Percentiles rank a stretch among this genome's conserved stretches.
These are phyloP conservation scores for Metarhizium anisopliae DNA, from an alignment of 2,329 filamentous ascomycete species.

Conservation along the genomic window DNA sequence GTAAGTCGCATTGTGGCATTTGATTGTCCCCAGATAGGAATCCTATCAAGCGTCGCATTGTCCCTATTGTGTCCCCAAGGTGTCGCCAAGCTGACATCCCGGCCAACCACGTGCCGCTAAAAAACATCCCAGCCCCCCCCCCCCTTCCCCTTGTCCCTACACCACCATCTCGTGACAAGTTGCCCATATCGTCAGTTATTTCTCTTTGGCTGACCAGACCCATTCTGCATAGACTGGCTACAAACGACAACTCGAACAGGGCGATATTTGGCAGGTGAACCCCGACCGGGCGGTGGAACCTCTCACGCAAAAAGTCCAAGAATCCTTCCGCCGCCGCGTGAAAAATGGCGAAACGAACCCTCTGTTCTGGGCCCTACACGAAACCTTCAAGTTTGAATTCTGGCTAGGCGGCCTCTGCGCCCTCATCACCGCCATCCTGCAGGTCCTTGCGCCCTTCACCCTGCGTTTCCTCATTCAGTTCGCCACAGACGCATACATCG, in stretches of 20 bases:
- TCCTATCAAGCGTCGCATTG: no score
- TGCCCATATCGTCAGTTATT: no score
- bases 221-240: constrained; percentile 58
- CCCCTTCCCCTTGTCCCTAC: no score
- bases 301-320: constrained; percentile 57
- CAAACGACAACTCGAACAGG: constrained; percentile 69
- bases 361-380: constrained; percentile 71
- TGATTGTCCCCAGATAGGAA: no score
- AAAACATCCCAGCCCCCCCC: no score
- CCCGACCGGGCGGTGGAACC: constrained; percentile 65
- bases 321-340: constrained; percentile 60
- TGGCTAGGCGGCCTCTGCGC: constrained; percentile 74
- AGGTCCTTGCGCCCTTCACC: constrained; percentile 78
- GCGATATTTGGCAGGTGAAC: constrained; percentile 86
- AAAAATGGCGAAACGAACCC: constrained; percentile 62
- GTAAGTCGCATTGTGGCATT: constrained; percentile 27
- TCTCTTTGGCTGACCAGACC: background rate
- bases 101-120: no score
- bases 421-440: constrained; percentile 61
- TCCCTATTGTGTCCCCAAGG: no score
- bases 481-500: constrained; percentile 68
- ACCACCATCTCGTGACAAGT: no score
- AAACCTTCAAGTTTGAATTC: constrained; percentile 80
- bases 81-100: no score
- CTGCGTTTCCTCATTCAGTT: constrained; percentile 83